Evolutionary conservation across 148 eudicot species (phyloP), one percentile per base, ranked within the genome.

Genomic region (Amaranthus hypochondriacus): DNA sequence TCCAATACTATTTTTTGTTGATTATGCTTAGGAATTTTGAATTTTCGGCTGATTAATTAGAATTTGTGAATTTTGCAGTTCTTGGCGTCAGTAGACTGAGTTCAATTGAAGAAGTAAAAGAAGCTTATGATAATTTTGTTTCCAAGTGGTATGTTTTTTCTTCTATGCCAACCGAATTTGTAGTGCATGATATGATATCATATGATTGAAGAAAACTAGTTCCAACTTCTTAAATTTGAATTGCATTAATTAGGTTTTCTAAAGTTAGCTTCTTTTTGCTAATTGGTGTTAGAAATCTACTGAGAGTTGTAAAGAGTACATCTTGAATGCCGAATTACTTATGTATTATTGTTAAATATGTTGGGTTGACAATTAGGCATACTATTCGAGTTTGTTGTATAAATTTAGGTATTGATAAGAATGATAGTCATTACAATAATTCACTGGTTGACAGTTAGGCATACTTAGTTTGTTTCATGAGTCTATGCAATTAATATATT

Each of bases 101-200:
- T n/a, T 76, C 94, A 2, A 61, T 85, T 11, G 94, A 93, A 60
- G 83, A 89, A 85, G 95, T 88, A 49, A 80, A 82, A 50, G 86
- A 82, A 55, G 97, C 95, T 3, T 89, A 88, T 59, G 86, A 89
- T 54, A 83, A 81, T 63, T 71, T 91, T 43, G 78, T 69, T 4
- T 84, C 91, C 14, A 80, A 84, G 59, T 85, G 95, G 97, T 91
- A 82, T 50, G 44, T 9, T 11, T 4, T 59, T 6, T 57, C 46
- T 15, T 28, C 39, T 28, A 28, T 28, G 39, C 39, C n/a, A 28
- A 28, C 39, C 39, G 39, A 28, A 28, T 28, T 55, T 6, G 46
- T n/a, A 14, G 48, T 56, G 43, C 56, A 44, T 70, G 42, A 52
- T 70, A 44, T 70, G 42, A 52, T 28, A 13, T 13, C 52, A 1